Evolutionary conservation across 768 basidiomycete genomes (phyloP), one percentile per base, ranked within the genome.

Genomic region (Trametes coccinea): DNA sequence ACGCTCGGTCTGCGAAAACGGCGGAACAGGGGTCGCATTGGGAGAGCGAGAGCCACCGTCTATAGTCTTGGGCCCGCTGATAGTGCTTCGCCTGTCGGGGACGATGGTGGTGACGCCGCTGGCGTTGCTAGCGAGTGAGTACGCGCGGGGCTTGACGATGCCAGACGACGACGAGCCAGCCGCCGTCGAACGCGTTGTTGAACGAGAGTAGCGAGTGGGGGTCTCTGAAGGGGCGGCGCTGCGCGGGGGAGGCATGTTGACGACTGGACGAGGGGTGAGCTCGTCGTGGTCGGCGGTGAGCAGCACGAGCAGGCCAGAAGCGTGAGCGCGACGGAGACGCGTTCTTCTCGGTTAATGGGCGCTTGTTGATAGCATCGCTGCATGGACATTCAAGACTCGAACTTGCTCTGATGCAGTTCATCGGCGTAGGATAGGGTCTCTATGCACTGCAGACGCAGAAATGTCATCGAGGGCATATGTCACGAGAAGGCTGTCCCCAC

Each of bases 41-140:
- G 79, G 79, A 7, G 82, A 82, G 34, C 82, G 66, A 31, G 77
- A 34, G 63, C 56, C 22, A 9, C 77, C 37, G 63, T 59, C 27
- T 61, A 53, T 50, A 10, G 58, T 61, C 54, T 62, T 60, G 34
- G 58, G 51, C 9, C 59, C 52, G 16, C 62, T 57, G 40, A 67
- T 66, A n/a, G 41, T 48, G 41, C 66, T 67, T 55, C 67, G 66
- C 55, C 66, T 67, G 51, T 66, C 56, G 27, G 46, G 75, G 59
- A 61, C 80, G 53, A 85, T 74, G 9, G 84, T 86, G 4, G 81
- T 81, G 67, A 76, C 79, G 5, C 79, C 81, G 64, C 83, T 84
- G 55, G 73, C 65, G 55, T 75, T 71, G 58, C 80, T 81, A 40
- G 73, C 65, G 37, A 79, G 66, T 5, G 80, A 87, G 61, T 78